Percentiles rank a stretch among this genome's conserved stretches.
Evolutionary conservation across 2,329 filamentous ascomycete species (phyloP).

Genomic region (Paraphoma sp.): DNA sequence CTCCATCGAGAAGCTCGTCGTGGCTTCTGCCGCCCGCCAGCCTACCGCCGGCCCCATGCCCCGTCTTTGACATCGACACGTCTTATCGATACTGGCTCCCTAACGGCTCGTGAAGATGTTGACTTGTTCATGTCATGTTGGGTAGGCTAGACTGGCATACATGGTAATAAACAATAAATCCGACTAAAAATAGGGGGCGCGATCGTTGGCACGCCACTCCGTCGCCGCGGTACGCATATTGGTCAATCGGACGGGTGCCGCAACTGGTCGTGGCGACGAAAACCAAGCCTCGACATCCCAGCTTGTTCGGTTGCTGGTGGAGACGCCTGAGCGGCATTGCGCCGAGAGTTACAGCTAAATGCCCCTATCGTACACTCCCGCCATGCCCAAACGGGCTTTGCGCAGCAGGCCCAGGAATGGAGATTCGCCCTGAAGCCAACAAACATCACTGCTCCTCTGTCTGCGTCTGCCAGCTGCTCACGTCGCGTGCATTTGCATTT

Average conservation of each 20-base stretch:
- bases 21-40: not conserved
- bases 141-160: not conserved
- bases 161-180: slow-evolving; percentile 10
- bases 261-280: slow-evolving; percentile 26
- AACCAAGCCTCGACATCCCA: slow-evolving; percentile 22
- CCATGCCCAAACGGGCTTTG: slow-evolving; percentile 17
- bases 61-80: not conserved
- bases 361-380: slow-evolving; percentile 15
- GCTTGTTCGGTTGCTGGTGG: slow-evolving; percentile 16
- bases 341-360: slow-evolving; percentile 14
- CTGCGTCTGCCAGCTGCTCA: slow-evolving; percentile 16
- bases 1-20: not conserved
- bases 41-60: not conserved
- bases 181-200: slow-evolving; percentile 29
- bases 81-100: slow-evolving; percentile 1
- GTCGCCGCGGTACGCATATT: slow-evolving; percentile 19
- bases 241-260: slow-evolving; percentile 21
- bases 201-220: slow-evolving; percentile 17
- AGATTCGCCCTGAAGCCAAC: slow-evolving; percentile 27
- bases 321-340: slow-evolving; percentile 3
- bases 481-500: slow-evolving; percentile 20
- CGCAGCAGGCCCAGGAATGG: slow-evolving; percentile 26
- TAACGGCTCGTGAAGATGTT: not conserved
- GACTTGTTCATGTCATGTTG: not conserved
- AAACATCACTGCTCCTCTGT: slow-evolving; percentile 19